These are phyloP conservation scores for Hypoxylon sp. DNA, from an alignment of 2,329 filamentous ascomycete species.

Conservation along the genomic window DNA sequence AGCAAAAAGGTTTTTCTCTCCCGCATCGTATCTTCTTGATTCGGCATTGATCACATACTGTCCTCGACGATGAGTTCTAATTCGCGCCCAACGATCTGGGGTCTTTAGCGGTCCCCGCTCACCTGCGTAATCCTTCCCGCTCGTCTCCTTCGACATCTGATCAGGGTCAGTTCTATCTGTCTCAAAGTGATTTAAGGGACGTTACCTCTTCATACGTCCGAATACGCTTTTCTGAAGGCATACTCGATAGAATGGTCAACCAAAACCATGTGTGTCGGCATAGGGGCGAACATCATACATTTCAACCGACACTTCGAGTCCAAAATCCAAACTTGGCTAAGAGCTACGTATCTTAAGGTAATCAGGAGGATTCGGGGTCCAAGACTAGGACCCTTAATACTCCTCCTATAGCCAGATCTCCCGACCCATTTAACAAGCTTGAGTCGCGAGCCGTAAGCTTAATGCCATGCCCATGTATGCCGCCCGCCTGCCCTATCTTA, in stretches of 20 bases:
- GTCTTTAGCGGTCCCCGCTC: constrained; percentile 23
- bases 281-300: constrained; percentile 15
- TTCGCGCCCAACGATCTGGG: constrained; percentile 6
- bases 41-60: constrained; percentile 38
- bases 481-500: constrained; percentile 17
- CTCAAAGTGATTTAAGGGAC: not conserved
- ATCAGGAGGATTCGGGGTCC: constrained; percentile 19
- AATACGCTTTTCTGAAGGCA: constrained; percentile 29
- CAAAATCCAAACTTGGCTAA: constrained; percentile 1
- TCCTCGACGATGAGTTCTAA: constrained; percentile 10
- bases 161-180: constrained; percentile 9
- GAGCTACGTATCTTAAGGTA: not conserved
- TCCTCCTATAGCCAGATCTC: constrained; percentile 26
- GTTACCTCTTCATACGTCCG: constrained; percentile 34
- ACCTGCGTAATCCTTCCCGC: constrained; percentile 38
- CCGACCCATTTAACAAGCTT: constrained; percentile 26
- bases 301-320: constrained; percentile 10
- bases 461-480: constrained; percentile 18
- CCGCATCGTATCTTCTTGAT: constrained; percentile 40
- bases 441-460: constrained; percentile 19
- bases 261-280: constrained; percentile 9
- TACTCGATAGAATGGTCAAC: constrained; percentile 7
- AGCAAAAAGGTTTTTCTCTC: constrained; percentile 35
- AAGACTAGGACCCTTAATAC: constrained; percentile 26
- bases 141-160: constrained; percentile 33